Base-by-base conservation (phyloP, 495 filamentous ascomycete species). In the Penicillium chermesinum region DNA sequence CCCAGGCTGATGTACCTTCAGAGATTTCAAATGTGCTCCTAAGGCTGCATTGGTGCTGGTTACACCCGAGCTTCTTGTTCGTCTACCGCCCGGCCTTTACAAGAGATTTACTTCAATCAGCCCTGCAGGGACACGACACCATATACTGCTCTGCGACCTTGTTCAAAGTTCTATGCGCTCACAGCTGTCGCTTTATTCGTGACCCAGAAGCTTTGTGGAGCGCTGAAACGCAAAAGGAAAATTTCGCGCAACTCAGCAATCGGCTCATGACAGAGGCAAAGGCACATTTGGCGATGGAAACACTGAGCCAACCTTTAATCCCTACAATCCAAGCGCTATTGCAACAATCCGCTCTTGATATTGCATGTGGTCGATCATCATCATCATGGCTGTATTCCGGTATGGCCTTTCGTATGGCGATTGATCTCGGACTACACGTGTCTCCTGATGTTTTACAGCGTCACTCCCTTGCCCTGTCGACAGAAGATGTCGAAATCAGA, bases 381-480 rank as follows among this genome's bases (percentile, higher is more conserved):
- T 42, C 44, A 35, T 60, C 54, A 15, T 65, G 57, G 59, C 44
- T 65, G 14, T 65, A 65, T 38, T 54, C 46, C 38, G 62, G 62
- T 13, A 65, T 65, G 62, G 62, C 60, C 9, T 65, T 65, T 46
- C 48, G 62, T 12, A 61, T 65, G 55, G 57, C 48, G 41, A 54
- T 38, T 45, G 49, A 61, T 50, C 38, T 64, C 42, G 42, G 56
- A 27, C 41, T 64, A 50, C 47, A 61, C 37, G 19, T 51, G 9
- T 38, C 45, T 44, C 34, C 55, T 40, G 50, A 61, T 41, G 50
- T 42, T 43, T 18, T 58, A 38, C 34, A 46, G 25, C 42, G 51
- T 45, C 40, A 51, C 57, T 36, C 45, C 1, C 37, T 8, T 2
- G 34, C 40, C 4, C 14, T 48, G 8, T 53, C 51, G 18, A 15